Evolutionary conservation across 2,329 filamentous ascomycete genomes (phyloP).

Genomic region (Fusarium sp.): DNA sequence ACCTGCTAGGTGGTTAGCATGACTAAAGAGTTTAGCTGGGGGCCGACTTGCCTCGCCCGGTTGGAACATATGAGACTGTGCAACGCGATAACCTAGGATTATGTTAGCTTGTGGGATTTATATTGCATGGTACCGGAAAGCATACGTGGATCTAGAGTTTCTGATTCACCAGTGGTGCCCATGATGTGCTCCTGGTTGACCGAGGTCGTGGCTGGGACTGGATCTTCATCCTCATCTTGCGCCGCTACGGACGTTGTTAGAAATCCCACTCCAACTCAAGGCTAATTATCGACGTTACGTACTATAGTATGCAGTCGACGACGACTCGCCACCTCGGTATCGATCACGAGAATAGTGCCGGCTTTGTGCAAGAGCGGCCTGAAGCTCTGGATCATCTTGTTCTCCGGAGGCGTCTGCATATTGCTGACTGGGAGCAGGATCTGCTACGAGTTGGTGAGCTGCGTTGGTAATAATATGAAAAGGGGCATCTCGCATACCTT

Average conservation of each 20-base stretch:
- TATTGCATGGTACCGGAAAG: too few relatives aligned
- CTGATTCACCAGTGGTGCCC: conserved; percentile 37
- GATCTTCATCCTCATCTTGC: conserved; percentile 46
- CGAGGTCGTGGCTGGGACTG: conserved; percentile 42
- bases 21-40: neutral
- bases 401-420: conserved; percentile 9
- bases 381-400: conserved; percentile 24
- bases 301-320: conserved; percentile 29
- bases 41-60: conserved; percentile 56
- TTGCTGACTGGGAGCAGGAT: conserved; percentile 12
- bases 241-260: conserved; percentile 8
- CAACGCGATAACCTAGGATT: conserved; percentile 57
- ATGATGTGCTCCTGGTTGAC: conserved; percentile 31
- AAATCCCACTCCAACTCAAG: neutral
- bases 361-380: conserved; percentile 30
- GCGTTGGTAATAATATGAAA: neutral
- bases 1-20: conserved; percentile 54
- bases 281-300: neutral
- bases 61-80: conserved; percentile 55
- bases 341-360: conserved; percentile 17
- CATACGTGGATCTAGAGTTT: conserved; percentile 57
- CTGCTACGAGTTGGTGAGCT: conserved; percentile 12
- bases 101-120: conserved; percentile 20
- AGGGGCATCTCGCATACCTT: conserved; percentile 18
- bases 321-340: conserved; percentile 32